Evolutionary conservation across 805 yeast species (phyloP), one percentile per base, ranked within the genome.

Genomic region (Spathaspora passalidarum): DNA sequence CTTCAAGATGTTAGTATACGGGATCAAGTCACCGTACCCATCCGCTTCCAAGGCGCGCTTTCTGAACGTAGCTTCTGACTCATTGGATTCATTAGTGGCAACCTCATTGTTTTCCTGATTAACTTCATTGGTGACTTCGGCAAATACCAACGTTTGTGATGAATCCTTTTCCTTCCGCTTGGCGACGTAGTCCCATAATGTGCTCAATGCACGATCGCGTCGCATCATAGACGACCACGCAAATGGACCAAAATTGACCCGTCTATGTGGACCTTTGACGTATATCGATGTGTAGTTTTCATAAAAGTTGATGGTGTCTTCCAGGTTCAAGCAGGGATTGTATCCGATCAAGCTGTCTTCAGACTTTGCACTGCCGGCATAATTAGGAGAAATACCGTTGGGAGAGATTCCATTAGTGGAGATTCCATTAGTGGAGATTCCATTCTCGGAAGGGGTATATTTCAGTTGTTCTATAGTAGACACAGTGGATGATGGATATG

Each of bases 241-340:
- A 35, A 68, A 64, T 0, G 75, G 75, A 3, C 75, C 76, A 49
- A 58, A 65, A 32, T 61, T 59, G 4, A 66, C 55, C 39, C 71
- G 55, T n/a, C 67, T 51, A 22, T 55, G 46, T 4, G 57, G 57
- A 18, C 61, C 68, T 39, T 60, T 63, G 7, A 61, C 53, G 45
- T 63, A 63, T 2, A 67, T 46, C 0, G 73, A 55, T 23, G 66
- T 53, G 45, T 66, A 71, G 9, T 61, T 60, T 32, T 62, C 63
- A 50, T 59, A 72, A 49, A 72, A 67, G 42, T 65, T 66, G 43
- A 70, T 66, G 1, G 56, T 53, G 38, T 69, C 73, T 3, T 57
- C 49, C 14, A 55, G 57, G 38, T 56, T 52, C 16, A 45, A 46
- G 45, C 54, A 61, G 1, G 65, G 65, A 35, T 64, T 63, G 14